A percentile compares a stretch with the other conserved stretches of the same genome.
phyloP scores from a whole-genome alignment of 78 protist genomes.

The Dictyostelium capitatum region DNA sequence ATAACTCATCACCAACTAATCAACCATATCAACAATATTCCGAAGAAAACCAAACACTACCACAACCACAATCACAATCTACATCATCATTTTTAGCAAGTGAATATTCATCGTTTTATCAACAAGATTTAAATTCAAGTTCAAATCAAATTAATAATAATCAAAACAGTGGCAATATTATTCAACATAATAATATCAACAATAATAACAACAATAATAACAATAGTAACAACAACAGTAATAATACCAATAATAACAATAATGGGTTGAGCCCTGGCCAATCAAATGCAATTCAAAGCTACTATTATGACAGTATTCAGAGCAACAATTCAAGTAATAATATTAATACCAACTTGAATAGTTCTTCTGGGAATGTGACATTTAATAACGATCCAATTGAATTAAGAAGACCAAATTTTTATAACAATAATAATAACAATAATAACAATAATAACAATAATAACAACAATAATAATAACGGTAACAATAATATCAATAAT shows the following conservation, averaged over 20 bases:
- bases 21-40: neutral
- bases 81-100: neutral
- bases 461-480: neutral
- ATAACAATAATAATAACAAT: neutral
- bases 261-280: neutral
- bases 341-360: too few relatives aligned
- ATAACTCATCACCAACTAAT: neutral
- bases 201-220: neutral
- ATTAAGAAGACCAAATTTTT: neutral
- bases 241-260: neutral
- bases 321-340: too few relatives aligned
- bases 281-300: too few relatives aligned
- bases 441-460: too few relatives aligned
- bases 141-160: neutral
- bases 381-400: too few relatives aligned
- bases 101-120: too few relatives aligned
- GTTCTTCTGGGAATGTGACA: too few relatives aligned
- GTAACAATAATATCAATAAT: neutral
- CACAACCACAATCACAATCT: neutral
- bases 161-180: neutral
- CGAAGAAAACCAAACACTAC: neutral
- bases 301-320: too few relatives aligned
- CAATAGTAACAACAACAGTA: neutral
- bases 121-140: neutral
- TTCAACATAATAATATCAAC: neutral